These are phyloP conservation scores for Nemania serpens DNA, from an alignment of 2,329 filamentous ascomycete genomes.

Conservation along the genomic window DNA sequence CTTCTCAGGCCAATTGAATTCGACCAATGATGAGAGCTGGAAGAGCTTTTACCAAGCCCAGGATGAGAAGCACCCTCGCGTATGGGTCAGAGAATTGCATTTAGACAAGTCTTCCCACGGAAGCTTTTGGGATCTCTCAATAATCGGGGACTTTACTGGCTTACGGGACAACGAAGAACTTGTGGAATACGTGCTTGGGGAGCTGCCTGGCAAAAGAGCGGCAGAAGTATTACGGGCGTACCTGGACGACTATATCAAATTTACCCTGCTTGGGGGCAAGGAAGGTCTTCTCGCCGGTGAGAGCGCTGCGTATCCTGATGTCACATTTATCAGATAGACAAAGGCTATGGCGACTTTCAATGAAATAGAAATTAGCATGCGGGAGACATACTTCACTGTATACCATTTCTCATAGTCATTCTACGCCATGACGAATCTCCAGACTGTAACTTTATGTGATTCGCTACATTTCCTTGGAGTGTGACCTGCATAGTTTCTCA, in stretches of 20 bases:
- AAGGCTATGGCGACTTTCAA: not conserved
- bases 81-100: constrained; percentile 21
- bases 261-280: constrained; percentile 12
- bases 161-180: constrained; percentile 19
- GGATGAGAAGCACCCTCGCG: constrained; percentile 12
- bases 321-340: constrained; percentile 12
- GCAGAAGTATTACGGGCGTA: constrained; percentile 23
- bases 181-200: constrained; percentile 17
- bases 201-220: constrained; percentile 14
- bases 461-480: too few species aligned
- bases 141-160: constrained; percentile 24
- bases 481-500: constrained; percentile 43
- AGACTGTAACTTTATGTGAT: constrained; percentile 39
- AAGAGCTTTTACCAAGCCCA: constrained; percentile 21
- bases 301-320: constrained; percentile 19
- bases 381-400: not conserved
- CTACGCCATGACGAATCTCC: constrained; percentile 38
- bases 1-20: constrained; percentile 15
- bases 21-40: constrained; percentile 18
- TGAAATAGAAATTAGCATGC: not conserved
- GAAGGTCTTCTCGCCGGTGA: constrained; percentile 21
- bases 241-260: constrained; percentile 18
- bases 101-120: constrained; percentile 15
- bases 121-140: constrained; percentile 26
- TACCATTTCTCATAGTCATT: not conserved